Base-by-base conservation (phyloP, 1,284 basidiomycete species). In the Sporisorium exsertum region DNA sequence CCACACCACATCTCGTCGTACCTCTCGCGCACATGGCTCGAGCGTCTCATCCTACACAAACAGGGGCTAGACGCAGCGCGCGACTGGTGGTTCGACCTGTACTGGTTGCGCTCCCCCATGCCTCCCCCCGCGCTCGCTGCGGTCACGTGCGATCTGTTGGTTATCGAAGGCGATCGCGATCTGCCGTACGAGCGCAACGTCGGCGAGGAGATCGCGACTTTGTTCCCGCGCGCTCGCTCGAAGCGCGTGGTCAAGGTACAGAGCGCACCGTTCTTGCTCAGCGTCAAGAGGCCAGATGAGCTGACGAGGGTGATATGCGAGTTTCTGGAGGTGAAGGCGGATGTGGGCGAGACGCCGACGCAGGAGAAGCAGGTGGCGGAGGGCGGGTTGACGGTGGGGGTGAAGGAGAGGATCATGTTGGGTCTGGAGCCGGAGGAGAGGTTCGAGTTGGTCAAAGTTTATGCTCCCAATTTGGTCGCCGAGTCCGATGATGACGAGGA, bases 51-150 rank as follows among this genome's bases (percentile, higher is more conserved):
- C 1, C 29, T 70, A 9, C 49, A 59, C 51, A 15, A 43, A 1
- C 10, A 57, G 15, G 62, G 67, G 0, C 16, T 60, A 8, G 51
- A 51, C 12, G 67, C 61, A 1, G 67, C 62, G 8, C 27, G 62
- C 1, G 62, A 64, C 22, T 71, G 68, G 62, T 71, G 68, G 62
- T 71, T 71, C 29, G 68, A 64, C 20, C 42, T 71, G 27, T 71
- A 71, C 54, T 71, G 68, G 68, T 24, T 71, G 26, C 47, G 62
- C 0, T 1, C 5, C 6, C 49, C 57, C 12, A 71, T 71, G 58
- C 9, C 52, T 0, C 12, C 9, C 5, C 10, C 18, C 1, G n/a
- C 18, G 6, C 27, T 54, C 3, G 51, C 0, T 2, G 33, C 18
- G 13, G 40, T 71, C 42, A 55, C 20, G 9, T 61, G 61, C 20